Evolutionary conservation across 176 grass and related monocot species (phyloP).

Genomic region (Carex scoparia): DNA sequence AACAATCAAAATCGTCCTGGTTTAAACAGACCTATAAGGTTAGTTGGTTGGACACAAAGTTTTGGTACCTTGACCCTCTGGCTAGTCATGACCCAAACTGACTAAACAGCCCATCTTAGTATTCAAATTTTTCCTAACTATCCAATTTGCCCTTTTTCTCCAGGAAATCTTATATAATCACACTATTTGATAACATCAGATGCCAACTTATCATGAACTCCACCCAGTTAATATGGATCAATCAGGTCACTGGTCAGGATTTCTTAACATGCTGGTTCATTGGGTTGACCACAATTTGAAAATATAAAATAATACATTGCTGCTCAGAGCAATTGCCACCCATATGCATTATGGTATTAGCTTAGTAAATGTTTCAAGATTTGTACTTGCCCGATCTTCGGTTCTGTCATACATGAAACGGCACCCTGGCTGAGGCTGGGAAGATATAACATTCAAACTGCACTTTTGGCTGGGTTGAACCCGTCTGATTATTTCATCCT

Average conservation of each 20-base stretch:
- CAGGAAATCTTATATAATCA: background rate
- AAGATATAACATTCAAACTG: conserved; percentile 60
- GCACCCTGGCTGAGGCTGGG: conserved; percentile 62
- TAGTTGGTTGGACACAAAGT: background rate
- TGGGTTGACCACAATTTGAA: background rate
- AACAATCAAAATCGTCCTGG: background rate
- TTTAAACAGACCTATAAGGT: background rate
- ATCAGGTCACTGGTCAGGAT: background rate
- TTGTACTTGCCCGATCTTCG: conserved; percentile 59
- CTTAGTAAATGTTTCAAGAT: background rate
- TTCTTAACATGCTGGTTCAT: background rate
- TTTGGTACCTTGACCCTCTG: background rate
- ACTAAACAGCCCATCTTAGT: background rate
- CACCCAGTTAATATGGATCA: background rate
- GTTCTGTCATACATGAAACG: conserved; percentile 96
- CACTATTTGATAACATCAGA: background rate
- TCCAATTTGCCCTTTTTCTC: background rate
- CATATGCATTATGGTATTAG: background rate
- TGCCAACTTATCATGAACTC: background rate
- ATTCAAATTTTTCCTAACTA: background rate
- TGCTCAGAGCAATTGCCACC: background rate
- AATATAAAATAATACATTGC: conserved; percentile 17
- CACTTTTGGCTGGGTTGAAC: conserved; percentile 60
- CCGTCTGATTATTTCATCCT: conserved; percentile 70
- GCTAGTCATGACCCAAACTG: background rate